These are phyloP conservation scores for Acorus gramineus DNA, from an alignment of 106 monocot genomes.

Conservation along the genomic window DNA sequence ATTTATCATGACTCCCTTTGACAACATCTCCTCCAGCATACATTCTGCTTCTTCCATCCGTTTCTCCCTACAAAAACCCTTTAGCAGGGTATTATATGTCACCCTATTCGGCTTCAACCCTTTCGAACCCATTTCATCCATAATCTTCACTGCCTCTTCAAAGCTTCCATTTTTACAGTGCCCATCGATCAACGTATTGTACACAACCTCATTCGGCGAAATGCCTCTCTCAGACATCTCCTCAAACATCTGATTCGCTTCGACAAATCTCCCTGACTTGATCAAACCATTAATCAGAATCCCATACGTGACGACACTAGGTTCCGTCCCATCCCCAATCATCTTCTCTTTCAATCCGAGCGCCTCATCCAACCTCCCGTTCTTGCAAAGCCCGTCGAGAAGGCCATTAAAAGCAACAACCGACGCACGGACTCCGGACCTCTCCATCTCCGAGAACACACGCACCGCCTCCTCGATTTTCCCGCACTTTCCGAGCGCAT, in stretches of 20 bases:
- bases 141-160: constrained; percentile 33
- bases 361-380: constrained; percentile 36
- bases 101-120: constrained; percentile 52
- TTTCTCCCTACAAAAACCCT: constrained; percentile 46
- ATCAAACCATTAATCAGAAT: constrained; percentile 63
- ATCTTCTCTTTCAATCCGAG: constrained; percentile 57
- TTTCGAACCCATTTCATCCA: constrained; percentile 52
- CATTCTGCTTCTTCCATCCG: constrained; percentile 57
- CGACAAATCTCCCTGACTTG: constrained; percentile 32
- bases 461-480: constrained; percentile 29
- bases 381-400: constrained; percentile 73
- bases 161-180: constrained; percentile 40
- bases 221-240: constrained; percentile 66
- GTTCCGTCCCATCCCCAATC: constrained; percentile 20
- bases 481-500: constrained; percentile 45
- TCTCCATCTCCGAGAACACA: constrained; percentile 63
- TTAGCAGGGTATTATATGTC: constrained; percentile 61
- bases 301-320: constrained; percentile 49
- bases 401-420: constrained; percentile 74
- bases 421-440: constrained; percentile 24
- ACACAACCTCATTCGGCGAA: constrained; percentile 55
- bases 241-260: constrained; percentile 26
- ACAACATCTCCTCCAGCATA: constrained; percentile 66
- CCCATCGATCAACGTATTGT: constrained; percentile 67
- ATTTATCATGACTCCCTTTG: constrained; percentile 33